Evolutionary conservation across 2,329 filamentous ascomycete species (phyloP), one percentile per base, ranked within the genome.

Genomic region (Xylariales sp.): DNA sequence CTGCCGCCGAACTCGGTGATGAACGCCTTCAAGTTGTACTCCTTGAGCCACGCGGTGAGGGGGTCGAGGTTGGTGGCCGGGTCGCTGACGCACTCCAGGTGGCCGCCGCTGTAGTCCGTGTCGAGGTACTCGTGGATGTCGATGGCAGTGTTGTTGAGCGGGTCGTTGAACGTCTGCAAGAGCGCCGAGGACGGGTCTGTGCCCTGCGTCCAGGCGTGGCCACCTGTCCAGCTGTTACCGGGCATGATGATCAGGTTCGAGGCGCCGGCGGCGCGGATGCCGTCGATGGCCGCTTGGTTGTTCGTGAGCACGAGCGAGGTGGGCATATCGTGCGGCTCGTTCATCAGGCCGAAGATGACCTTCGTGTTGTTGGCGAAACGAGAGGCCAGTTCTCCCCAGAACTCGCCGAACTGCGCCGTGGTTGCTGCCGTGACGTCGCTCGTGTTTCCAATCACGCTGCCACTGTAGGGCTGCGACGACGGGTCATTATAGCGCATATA

Each of bases 401-500:
- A 74, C 18, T 55, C 59, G 9, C 57, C 69, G 41, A 74, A 71
- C 44, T 73, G 62, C 16, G 58, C 63, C 7, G 69, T 73, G 4
- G 68, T 70, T 9, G 70, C 67, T 12, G 71, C 65, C 3, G 56
- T 62, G 0, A 61, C 41, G 56, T 76, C 68, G 1, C 60, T 57
- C 0, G 59, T 54, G 52, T 73, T 65, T 18, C 71, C 71, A 46
- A 76, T 74, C 9, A 74, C 62, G 48, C 65, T 69, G 29, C 71
- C 71, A 5, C 63, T 66, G 41, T 56, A 64, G 3, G 72, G 71
- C 50, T 75, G 71, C 21, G 61, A 59, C 14, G 62, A 68, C 1
- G 71, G 71, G 49, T 75, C 62, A 47, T 73, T 73, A 54, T 75
- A 76, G 4, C 71, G 62, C 71, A 74, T 74, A 51, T 74, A 72